Base-by-base conservation (phyloP, 2,329 filamentous ascomycete species). In the Chaetomium sp. region DNA sequence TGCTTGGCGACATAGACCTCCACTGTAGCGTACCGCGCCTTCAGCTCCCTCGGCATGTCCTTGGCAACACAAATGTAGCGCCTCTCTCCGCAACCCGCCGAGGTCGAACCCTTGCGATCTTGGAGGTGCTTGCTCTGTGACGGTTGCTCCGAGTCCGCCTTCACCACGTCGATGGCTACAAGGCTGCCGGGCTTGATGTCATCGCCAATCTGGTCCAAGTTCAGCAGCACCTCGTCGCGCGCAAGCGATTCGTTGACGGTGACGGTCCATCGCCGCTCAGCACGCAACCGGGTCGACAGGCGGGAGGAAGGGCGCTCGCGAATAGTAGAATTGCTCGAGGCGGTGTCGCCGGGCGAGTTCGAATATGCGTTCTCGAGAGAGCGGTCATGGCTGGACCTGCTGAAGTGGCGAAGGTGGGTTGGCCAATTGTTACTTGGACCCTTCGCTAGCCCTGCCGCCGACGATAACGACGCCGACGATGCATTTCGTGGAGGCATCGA, bases 191-290 rank as follows among this genome's bases (percentile, higher is more conserved):
- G 80, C 63, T 84, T 83, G 67, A 92, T 81, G 54, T 85, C 83
- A 53, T 83, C 80, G 60, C 86, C 85, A 65, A 94, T 86, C 19
- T 88, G 82, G 63, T 91, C 87, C 64, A 89, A 82, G 74, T 94
- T 95, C 72, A 96, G 83, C 25, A 95, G 81, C 53, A 95, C 88
- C 71, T 94, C 91, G 72, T 96, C 91, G 64, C 84, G 85, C 9
- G 89, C 88, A 72, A 93, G 90, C 50, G 85, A 87, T 69, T 96
- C 91, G 74, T 93, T 90, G 70, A 87, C 81, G 9, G 81, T 81
- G 62, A 87, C 80, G 51, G 78, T 82, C 70, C 83, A 87, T 68
- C 78, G 78, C 33, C 82, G 78, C 70, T 85, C 82, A 21, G 76
- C 60, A 55, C 74, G 75, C 33, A 72, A 69, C 66, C 72, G 74